These are phyloP conservation scores for Nitzschia sp. DNA, from an alignment of 108 stramenopile genomes.

Conservation along the genomic window DNA sequence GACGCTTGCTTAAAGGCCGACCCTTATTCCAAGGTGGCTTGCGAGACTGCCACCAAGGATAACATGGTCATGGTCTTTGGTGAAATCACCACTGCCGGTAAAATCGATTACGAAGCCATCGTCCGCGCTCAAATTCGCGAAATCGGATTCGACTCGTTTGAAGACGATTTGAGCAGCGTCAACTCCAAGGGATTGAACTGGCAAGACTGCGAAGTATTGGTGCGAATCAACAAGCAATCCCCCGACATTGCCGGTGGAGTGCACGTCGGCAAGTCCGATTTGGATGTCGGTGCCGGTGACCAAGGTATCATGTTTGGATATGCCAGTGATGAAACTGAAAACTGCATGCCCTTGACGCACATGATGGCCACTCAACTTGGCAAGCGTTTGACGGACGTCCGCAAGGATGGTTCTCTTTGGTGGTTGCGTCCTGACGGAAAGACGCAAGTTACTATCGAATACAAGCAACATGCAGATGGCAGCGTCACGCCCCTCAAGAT, in stretches of 20 bases:
- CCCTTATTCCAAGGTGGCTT: constrained; percentile 95
- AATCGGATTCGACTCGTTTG: constrained; percentile 94
- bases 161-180: constrained; percentile 71
- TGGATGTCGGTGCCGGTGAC: constrained; percentile 97
- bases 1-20: constrained; percentile 96
- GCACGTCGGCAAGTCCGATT: constrained; percentile 90
- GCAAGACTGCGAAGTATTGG: constrained; percentile 95
- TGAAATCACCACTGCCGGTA: constrained; percentile 96
- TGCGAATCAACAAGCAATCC: constrained; percentile 97
- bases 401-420: constrained; percentile 91
- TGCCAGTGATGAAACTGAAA: constrained; percentile 95
- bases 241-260: constrained; percentile 98
- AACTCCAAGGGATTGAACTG: constrained; percentile 95
- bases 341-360: constrained; percentile 96
- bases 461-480: constrained; percentile 89
- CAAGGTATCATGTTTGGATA: constrained; percentile 99
- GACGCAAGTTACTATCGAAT: constrained; percentile 97
- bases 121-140: constrained; percentile 96
- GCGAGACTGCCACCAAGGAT: constrained; percentile 98
- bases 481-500: constrained; percentile 92
- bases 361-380: constrained; percentile 94
- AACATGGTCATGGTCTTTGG: constrained; percentile 99
- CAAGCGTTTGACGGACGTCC: constrained; percentile 93
- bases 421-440: constrained; percentile 99
- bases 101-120: constrained; percentile 96